phyloP scores from a whole-genome alignment of 257 asterid species.

The Plantago ovata region DNA sequence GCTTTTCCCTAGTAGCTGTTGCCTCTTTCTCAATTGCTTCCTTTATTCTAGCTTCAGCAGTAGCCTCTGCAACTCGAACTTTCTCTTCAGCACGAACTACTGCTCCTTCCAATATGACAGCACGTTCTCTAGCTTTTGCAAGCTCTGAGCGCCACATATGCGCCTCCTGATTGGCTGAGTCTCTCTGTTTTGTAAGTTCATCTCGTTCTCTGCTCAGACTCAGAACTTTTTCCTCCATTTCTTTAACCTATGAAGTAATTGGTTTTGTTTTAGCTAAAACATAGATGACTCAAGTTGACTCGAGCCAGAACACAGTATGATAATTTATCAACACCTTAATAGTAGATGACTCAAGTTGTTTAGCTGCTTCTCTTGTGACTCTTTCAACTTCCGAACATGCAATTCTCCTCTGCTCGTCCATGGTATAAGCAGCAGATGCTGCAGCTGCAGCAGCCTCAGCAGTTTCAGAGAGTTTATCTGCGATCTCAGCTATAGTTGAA shows the following conservation, averaged over 20 bases:
- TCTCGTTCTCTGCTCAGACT: conserved; percentile 67
- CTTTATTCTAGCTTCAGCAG: conserved; percentile 75
- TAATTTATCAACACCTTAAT: conserved; percentile 44
- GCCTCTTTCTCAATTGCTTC: conserved; percentile 67
- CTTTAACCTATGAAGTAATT: conserved; percentile 47
- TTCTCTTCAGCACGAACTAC: conserved; percentile 93
- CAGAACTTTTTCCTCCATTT: conserved; percentile 54
- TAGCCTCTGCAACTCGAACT: conserved; percentile 75
- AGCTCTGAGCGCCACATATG: conserved; percentile 99
- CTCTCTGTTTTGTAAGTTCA: conserved; percentile 67
- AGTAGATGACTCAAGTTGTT: conserved; percentile 49
- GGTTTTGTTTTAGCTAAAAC: conserved; percentile 8
- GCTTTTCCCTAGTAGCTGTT: conserved; percentile 69
- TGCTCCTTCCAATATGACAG: conserved; percentile 91
- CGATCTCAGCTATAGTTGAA: conserved; percentile 80
- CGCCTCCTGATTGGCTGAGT: conserved; percentile 78
- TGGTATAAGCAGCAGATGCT: conserved; percentile 91
- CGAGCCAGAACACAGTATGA: conserved; percentile 13
- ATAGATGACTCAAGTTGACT: conserved; percentile 6
- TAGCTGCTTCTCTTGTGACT: conserved; percentile 53
- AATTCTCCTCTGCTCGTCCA: conserved; percentile 92
- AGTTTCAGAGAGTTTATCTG: conserved; percentile 84
- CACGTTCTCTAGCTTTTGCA: conserved; percentile 90
- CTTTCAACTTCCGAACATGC: conserved; percentile 79
- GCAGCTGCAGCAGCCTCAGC: conserved; percentile 99